phyloP scores from a whole-genome alignment of 129 eudicot species.

The Tagetes patula region DNA sequence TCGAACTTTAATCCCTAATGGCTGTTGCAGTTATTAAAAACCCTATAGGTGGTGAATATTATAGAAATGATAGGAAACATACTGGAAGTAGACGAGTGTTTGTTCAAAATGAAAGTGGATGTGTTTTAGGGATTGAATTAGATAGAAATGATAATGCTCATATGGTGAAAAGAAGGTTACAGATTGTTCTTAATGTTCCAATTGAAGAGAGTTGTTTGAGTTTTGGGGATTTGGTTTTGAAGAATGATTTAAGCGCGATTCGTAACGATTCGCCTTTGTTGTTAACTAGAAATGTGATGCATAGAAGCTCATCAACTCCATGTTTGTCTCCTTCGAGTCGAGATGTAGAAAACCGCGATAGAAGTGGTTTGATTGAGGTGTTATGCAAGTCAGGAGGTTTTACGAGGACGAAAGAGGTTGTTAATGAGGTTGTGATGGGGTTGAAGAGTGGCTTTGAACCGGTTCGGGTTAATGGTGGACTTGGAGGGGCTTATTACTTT shows the following conservation, averaged over 20 bases:
- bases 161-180: slow-evolving; percentile 83
- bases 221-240: slow-evolving; percentile 86
- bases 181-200: slow-evolving; percentile 76
- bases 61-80: slow-evolving; percentile 48
- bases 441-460: slow-evolving; percentile 77
- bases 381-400: slow-evolving; percentile 53
- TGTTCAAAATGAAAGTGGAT: slow-evolving; percentile 86
- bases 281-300: slow-evolving; percentile 62
- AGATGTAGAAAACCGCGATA: slow-evolving; percentile 66
- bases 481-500: slow-evolving; percentile 85
- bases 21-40: slow-evolving; percentile 66
- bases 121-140: slow-evolving; percentile 84
- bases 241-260: slow-evolving; percentile 79
- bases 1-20: slow-evolving; percentile 92
- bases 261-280: slow-evolving; percentile 81
- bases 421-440: slow-evolving; percentile 63
- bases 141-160: slow-evolving; percentile 85
- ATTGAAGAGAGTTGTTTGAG: slow-evolving; percentile 79
- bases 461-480: slow-evolving; percentile 68
- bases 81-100: slow-evolving; percentile 81
- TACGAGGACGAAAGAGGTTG: slow-evolving; percentile 51
- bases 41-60: slow-evolving; percentile 65
- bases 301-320: slow-evolving; percentile 86
- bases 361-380: slow-evolving; percentile 69
- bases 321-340: slow-evolving; percentile 84